phyloP scores from a whole-genome alignment of 148 eudicot species.

The Agrostemma githago region DNA sequence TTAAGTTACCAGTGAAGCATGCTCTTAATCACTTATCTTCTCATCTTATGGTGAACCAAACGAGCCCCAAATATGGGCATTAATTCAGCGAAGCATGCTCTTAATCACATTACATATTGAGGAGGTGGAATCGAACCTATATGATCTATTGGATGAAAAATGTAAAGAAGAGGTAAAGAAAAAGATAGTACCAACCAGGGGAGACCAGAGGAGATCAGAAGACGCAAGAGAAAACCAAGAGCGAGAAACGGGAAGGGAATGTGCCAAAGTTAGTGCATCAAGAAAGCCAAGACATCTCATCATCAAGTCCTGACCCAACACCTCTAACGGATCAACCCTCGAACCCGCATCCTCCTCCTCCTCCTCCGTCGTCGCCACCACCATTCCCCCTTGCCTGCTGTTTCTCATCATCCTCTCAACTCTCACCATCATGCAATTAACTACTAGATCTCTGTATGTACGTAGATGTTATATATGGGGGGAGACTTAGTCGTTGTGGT shows the following conservation, averaged over 20 bases:
- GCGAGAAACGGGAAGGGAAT: conserved; percentile 49
- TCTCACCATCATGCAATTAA: conserved; percentile 2
- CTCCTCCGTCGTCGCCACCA: no score
- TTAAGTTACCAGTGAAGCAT: no score
- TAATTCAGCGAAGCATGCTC: no score
- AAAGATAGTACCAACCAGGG: conserved; percentile 34
- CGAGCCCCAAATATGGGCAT: no score
- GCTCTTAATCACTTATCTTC: no score
- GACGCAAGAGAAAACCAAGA: conserved; percentile 63
- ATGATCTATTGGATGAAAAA: no score
- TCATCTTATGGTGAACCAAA: no score
- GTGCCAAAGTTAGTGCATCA: conserved; percentile 63
- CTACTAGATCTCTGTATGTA: not conserved
- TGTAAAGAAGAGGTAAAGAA: not conserved
- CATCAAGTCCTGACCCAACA: conserved; percentile 53
- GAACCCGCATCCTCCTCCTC: not conserved
- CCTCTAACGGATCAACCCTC: conserved; percentile 35
- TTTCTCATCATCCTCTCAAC: not conserved
- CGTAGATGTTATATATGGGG: not conserved
- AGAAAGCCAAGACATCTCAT: conserved; percentile 34
- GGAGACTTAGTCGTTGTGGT: not conserved
- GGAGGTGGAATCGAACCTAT: no score
- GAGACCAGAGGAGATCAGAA: conserved; percentile 54
- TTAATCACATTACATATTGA: no score
- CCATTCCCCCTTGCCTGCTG: not conserved